A percentile compares a stretch with the other conserved stretches of the same genome.
Evolutionary conservation across 768 basidiomycete species (phyloP).

Genomic region (Russula earlei): DNA sequence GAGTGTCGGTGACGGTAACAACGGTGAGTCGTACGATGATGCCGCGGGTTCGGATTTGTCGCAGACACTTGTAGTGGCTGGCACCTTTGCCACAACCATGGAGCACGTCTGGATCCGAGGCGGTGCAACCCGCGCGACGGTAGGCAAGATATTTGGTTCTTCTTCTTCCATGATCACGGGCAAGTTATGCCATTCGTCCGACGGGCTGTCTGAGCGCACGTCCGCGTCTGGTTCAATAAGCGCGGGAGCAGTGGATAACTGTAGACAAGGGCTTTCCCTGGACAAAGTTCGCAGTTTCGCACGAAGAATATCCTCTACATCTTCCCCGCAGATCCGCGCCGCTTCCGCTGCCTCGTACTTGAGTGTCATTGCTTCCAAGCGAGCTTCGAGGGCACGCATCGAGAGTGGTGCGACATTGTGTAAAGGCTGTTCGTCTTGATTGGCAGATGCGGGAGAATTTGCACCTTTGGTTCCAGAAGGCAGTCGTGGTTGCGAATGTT

Average conservation of each 20-base stretch:
- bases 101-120: constrained; percentile 6
- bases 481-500: not conserved
- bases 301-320: constrained; percentile 16
- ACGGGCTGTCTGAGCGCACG: not conserved
- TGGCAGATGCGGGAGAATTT: not conserved
- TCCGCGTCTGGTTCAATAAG: not conserved
- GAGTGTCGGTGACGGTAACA: constrained; percentile 10
- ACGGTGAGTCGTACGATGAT: not conserved
- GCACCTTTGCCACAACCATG: not conserved
- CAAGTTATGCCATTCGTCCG: not conserved
- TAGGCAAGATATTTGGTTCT: not conserved
- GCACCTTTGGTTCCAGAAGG: not conserved
- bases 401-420: not conserved
- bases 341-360: constrained; percentile 19
- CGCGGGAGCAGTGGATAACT: not conserved
- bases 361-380: constrained; percentile 16
- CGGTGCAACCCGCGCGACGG: not conserved
- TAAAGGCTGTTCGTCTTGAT: not conserved
- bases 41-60: not conserved
- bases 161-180: constrained; percentile 11
- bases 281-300: constrained; percentile 1
- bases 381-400: not conserved
- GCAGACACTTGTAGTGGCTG: not conserved
- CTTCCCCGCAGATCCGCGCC: constrained; percentile 17
- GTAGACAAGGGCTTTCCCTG: not conserved